Evolutionary conservation across 192 early-diverging fungal genomes (phyloP).

Genomic region (Backusella macrospora): DNA sequence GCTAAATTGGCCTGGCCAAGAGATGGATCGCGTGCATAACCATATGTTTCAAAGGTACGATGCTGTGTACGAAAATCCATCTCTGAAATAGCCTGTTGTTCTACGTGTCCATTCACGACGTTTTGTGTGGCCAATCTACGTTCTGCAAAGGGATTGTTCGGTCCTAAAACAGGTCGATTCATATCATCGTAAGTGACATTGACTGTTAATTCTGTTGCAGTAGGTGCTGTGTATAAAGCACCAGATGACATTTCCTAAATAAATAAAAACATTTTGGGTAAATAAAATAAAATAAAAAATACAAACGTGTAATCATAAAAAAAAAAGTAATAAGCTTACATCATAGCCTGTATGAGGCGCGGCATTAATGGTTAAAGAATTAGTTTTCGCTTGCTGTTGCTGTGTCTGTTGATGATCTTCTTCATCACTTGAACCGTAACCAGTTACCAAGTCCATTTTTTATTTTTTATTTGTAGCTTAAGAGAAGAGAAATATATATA

Average conservation of each 20-base stretch:
- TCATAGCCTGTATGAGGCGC: constrained; percentile 58
- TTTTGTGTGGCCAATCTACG: constrained; percentile 51
- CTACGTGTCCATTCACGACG: constrained; percentile 74
- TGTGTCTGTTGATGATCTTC: constrained; percentile 12
- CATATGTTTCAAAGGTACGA: constrained; percentile 79
- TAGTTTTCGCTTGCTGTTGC: background rate
- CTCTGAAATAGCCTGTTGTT: constrained; percentile 73
- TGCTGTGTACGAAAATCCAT: constrained; percentile 80
- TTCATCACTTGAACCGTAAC: constrained; percentile 44
- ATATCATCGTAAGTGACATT: constrained; percentile 65
- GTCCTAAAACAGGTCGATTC: constrained; percentile 52
- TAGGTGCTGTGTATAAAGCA: constrained; percentile 56
- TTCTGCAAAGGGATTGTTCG: constrained; percentile 55
- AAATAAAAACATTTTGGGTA: background rate
- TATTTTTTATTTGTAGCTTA: background rate
- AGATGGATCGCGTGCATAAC: constrained; percentile 83
- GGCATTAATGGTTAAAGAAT: constrained; percentile 38
- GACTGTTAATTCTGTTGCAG: constrained; percentile 54
- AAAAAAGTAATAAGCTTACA: constrained; percentile 45
- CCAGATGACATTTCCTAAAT: background rate
- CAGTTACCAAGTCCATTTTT: constrained; percentile 38
- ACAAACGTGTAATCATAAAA: background rate
- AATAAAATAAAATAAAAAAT: background rate
- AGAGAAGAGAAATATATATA: background rate
- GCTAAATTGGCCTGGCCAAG: constrained; percentile 36